These are phyloP conservation scores for Myxozyma mucilagina DNA, from an alignment of 805 yeast species.

Conservation along the genomic window DNA sequence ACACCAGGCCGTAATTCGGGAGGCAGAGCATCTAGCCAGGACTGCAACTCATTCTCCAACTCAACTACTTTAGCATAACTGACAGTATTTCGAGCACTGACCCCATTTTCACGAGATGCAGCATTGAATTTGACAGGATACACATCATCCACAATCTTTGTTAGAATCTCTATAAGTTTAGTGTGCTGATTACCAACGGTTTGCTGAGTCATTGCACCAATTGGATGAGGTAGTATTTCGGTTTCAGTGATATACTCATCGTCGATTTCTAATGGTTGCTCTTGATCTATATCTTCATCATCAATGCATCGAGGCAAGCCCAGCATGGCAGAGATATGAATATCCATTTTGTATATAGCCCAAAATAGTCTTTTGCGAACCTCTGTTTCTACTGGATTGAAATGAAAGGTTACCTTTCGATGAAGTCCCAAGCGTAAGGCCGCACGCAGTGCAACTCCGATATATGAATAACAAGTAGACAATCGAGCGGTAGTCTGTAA, in stretches of 20 bases:
- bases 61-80: conserved; percentile 49
- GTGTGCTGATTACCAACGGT: conserved; percentile 88
- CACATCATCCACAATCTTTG: conserved; percentile 66
- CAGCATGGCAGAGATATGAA: conserved; percentile 80
- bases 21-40: conserved; percentile 74
- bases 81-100: conserved; percentile 23
- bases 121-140: conserved; percentile 61
- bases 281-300: conserved; percentile 84
- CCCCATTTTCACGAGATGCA: conserved; percentile 15
- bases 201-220: conserved; percentile 46
- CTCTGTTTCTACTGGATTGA: conserved; percentile 78
- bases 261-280: conserved; percentile 77
- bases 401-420: conserved; percentile 61
- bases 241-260: conserved; percentile 78
- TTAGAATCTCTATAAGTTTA: conserved; percentile 64
- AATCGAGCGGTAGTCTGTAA: conserved; percentile 85
- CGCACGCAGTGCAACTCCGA: conserved; percentile 82
- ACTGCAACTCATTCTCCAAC: conserved; percentile 66
- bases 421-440: conserved; percentile 83
- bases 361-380: conserved; percentile 82
- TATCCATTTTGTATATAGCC: conserved; percentile 88
- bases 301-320: conserved; percentile 79
- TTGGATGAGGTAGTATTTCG: conserved; percentile 53
- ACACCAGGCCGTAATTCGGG: conserved; percentile 67
- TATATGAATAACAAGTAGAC: conserved; percentile 84